These are phyloP conservation scores for Cercophora samala DNA, from an alignment of 495 filamentous ascomycete species.

Conservation along the genomic window DNA sequence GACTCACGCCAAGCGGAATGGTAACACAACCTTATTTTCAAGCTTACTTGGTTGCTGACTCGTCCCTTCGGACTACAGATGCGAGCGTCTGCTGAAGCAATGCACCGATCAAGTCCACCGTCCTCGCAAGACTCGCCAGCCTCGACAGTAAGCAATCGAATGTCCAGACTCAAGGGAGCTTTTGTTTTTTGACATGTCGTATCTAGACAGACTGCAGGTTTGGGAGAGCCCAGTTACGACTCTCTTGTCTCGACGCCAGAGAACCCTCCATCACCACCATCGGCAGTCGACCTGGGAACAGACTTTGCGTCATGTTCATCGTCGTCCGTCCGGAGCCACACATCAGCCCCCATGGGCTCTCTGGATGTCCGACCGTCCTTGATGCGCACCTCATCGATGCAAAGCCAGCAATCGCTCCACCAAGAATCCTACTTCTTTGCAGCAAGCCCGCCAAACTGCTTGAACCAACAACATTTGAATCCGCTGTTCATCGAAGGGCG, in stretches of 20 bases:
- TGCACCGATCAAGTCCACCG: constrained; percentile 19
- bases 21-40: background rate
- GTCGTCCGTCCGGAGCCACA: constrained; percentile 4
- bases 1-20: background rate
- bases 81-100: constrained; percentile 19
- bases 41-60: background rate
- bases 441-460: background rate
- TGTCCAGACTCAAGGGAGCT: too few species aligned
- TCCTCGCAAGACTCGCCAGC: constrained; percentile 15
- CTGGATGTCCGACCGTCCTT: background rate
- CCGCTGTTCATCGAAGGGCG: constrained; percentile 4
- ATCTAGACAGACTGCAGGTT: background rate
- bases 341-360: background rate
- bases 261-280: constrained; percentile 12
- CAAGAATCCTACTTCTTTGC: constrained; percentile 7
- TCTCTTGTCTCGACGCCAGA: constrained; percentile 17
- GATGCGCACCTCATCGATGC: background rate
- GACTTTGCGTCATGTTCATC: background rate
- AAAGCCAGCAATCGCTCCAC: background rate
- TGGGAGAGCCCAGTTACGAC: constrained; percentile 3
- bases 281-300: background rate
- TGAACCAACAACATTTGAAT: background rate
- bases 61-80: background rate
- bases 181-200: background rate
- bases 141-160: constrained; percentile 18